Evolutionary conservation across 2,329 filamentous ascomycete species (phyloP), one percentile per base, ranked within the genome.

Genomic region (Cladosporium sp.): DNA sequence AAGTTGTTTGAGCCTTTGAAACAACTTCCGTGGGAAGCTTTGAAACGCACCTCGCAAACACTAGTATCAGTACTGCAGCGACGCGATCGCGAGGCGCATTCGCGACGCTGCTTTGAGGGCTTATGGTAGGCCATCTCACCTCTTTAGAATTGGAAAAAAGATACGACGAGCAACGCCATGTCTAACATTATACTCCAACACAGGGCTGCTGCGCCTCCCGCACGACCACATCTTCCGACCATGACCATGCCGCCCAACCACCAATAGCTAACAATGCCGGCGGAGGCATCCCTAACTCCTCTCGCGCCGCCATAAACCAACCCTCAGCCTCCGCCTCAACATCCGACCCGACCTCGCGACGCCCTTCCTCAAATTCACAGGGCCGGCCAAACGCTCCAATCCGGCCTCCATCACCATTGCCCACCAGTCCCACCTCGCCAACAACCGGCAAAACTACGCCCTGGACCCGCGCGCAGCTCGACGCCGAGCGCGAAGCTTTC

Each of bases 401-500:
- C 4, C 67, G 65, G 14, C 67, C 68, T 61, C n/a, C 69, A 64
- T 8, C 62, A 57, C 2, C 69, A 64, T 0, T 58, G 67, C 25
- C 50, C 56, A 25, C 59, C 52, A 34, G 62, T 52, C 22, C 70
- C 65, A 12, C 54, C 52, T 22, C 63, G 65, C 43, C 58, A 64
- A 30, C 57, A 49, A 28, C 43, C 43, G 14, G 62, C 64, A 42
- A 59, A 60, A 25, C 66, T 64, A 12, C 66, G 8, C 74, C 76
- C 15, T 95, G 89, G 89, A 92, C 89, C 1, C 84, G 82, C n/a
- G 70, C 75, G 15, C 78, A 87, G 55, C 78, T 96, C 2, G 83
- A 85, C 60, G 80, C 80, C 34, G 90, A 96, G 75, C 84, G 93
- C 51, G 77, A 76, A 51, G 91, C 91, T 62, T 97, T 95, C 79